Base-by-base conservation (phyloP, 441 rosid species). In the Viola pubescens region DNA sequence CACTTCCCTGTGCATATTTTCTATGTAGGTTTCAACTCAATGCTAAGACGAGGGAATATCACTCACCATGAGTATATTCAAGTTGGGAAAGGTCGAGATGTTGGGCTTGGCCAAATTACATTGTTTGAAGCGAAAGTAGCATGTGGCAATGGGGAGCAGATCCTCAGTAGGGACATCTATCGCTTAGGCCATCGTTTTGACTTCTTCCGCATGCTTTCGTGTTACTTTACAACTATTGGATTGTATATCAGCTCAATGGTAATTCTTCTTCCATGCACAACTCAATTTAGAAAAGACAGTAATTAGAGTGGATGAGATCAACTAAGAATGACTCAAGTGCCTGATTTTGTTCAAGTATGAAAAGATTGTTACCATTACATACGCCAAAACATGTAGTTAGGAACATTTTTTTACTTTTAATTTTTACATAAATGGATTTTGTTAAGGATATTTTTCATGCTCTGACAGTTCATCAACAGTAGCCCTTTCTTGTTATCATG, bases 21-120 rank as follows among this genome's bases (percentile, higher is more conserved):
- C 3, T 48, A 47, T 61, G 39, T 59, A 89, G 98, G 98, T 70
- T 89, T 91, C 69, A 91, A 89, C 73, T 91, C 97, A 60, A 87
- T 91, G 16, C 65, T 89, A 61, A 82, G 98, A 71, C 81, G 85
- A 56, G 98, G 95, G 48, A 89, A 91, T 79, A 53, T 91, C 48
- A 91, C 98, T 71, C 98, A 91, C 75, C 98, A 89, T 63, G 98
- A 89, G 81, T 91, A 91, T 68, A 89, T 89, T 62, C 98, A 91
- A 82, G 97, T 91, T 72, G 98, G 98, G 47, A 91, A 91, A 78
- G 98, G 98, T 61, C 79, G 98, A 70, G 98, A 91, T 73, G 98
- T 91, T 47, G 98, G 98, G 62, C 82, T 91, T 61, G 87, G 87
- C 78, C 98, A 92, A 70, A 88, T 92, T 62, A 87, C 98, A 12